Evolutionary conservation across 2,329 filamentous ascomycete genomes (phyloP).

Genomic region (Colletotrichum costaricense): DNA sequence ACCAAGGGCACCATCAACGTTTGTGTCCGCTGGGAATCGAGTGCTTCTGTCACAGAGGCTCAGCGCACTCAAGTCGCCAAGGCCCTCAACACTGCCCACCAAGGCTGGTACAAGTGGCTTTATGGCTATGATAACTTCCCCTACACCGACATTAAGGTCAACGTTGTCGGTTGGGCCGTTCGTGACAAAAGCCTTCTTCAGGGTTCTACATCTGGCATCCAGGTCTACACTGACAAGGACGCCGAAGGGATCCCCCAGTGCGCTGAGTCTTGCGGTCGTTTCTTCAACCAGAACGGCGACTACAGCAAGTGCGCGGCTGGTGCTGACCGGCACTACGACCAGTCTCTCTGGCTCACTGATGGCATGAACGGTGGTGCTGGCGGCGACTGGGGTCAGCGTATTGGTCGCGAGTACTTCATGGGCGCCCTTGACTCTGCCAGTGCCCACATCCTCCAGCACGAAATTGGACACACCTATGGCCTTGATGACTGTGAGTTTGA

Average conservation of each 20-base stretch:
- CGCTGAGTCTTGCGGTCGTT: constrained; percentile 52
- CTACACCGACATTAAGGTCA: constrained; percentile 49
- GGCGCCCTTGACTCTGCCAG: constrained; percentile 47
- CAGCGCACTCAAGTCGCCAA: constrained; percentile 50
- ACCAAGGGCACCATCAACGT: constrained; percentile 46
- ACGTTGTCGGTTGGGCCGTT: constrained; percentile 57
- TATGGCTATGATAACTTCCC: constrained; percentile 58
- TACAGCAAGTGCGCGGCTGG: constrained; percentile 53
- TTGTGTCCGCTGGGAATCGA: constrained; percentile 59
- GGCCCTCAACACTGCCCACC: constrained; percentile 48
- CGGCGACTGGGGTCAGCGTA: constrained; percentile 59
- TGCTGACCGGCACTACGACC: constrained; percentile 54
- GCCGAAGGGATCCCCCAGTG: constrained; percentile 54
- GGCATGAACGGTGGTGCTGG: constrained; percentile 56
- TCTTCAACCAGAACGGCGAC: constrained; percentile 56
- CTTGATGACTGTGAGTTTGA: constrained; percentile 49
- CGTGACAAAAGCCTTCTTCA: constrained; percentile 49
- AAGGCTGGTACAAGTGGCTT: constrained; percentile 55
- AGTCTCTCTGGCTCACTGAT: constrained; percentile 60
- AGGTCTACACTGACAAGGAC: constrained; percentile 56
- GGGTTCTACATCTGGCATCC: constrained; percentile 49
- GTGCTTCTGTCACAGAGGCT: constrained; percentile 47
- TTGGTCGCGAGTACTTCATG: constrained; percentile 57
- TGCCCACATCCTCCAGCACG: constrained; percentile 59
- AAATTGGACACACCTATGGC: constrained; percentile 57